Conservation (phyloP, 2,329 filamentous ascomycete genomes). For the Bipolaris victoriae region DNA sequence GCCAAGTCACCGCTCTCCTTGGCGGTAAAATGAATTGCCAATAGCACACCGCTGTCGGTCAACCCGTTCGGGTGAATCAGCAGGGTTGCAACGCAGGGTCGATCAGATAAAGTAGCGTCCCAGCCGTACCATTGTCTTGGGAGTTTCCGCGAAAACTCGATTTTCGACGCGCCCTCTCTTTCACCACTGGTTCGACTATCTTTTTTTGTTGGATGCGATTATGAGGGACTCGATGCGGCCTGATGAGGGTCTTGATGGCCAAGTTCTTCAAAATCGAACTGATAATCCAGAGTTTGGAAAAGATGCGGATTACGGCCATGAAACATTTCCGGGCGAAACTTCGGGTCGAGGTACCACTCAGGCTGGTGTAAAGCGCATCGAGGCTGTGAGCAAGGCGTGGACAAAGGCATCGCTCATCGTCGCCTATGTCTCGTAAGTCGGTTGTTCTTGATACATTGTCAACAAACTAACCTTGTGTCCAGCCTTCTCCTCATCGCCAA, state of each 20-base stretch:
- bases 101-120: slow-evolving; percentile 12
- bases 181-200: background rate
- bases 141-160: background rate
- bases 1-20: slow-evolving; percentile 15
- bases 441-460: background rate
- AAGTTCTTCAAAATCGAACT: slow-evolving; percentile 4
- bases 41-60: slow-evolving; percentile 2
- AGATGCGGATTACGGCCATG: slow-evolving; percentile 9
- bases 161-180: background rate
- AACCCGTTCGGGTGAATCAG: background rate
- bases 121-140: background rate
- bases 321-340: slow-evolving; percentile 10
- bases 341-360: slow-evolving; percentile 37
- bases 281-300: slow-evolving; percentile 15
- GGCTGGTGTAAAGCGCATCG: slow-evolving; percentile 56
- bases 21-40: slow-evolving; percentile 10
- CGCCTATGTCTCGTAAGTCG: slow-evolving; percentile 52
- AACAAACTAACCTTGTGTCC: slow-evolving; percentile 19
- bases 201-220: background rate
- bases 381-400: slow-evolving; percentile 58
- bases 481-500: slow-evolving; percentile 65
- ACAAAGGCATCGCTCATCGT: slow-evolving; percentile 54
- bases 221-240: slow-evolving; percentile 20
- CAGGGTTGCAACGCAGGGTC: slow-evolving; percentile 8
- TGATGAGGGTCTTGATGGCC: slow-evolving; percentile 1